phyloP scores from a whole-genome alignment of 495 filamentous ascomycete genomes.

The Hyaloscypha finlandica region DNA sequence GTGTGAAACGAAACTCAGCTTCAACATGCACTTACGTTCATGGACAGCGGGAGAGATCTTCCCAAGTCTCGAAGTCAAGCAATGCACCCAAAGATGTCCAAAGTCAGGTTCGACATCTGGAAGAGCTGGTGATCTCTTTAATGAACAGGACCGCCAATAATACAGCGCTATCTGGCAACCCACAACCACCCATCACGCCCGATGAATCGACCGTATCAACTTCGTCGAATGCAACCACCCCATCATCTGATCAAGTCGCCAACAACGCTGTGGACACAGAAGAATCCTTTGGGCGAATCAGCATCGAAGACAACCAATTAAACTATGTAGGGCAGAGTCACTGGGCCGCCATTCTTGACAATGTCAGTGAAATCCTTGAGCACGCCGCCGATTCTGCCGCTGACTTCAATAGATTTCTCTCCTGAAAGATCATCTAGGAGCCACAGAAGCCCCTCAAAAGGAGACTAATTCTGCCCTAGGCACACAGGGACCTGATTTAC shows the following conservation, averaged over 20 bases:
- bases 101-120: conserved; percentile 50
- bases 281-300: conserved; percentile 36
- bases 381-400: background rate
- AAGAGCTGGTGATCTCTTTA: conserved; percentile 52
- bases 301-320: conserved; percentile 38
- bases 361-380: conserved; percentile 32
- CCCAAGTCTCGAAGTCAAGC: conserved; percentile 10
- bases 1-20: conserved; percentile 45
- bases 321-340: conserved; percentile 53
- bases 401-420: conserved; percentile 33
- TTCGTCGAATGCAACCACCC: background rate
- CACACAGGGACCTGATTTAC: conserved; percentile 22
- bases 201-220: conserved; percentile 23
- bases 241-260: background rate
- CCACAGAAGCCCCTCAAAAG: conserved; percentile 30
- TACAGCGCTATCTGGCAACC: background rate
- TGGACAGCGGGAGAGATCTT: conserved; percentile 35
- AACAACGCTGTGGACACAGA: conserved; percentile 19
- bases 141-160: conserved; percentile 34
- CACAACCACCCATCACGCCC: conserved; percentile 12
- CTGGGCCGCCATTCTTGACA: conserved; percentile 55
- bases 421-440: conserved; percentile 34
- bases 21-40: conserved; percentile 50
- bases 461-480: conserved; percentile 16
- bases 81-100: conserved; percentile 39